Evolutionary conservation across 2,329 filamentous ascomycete genomes (phyloP), one percentile per base, ranked within the genome.

Genomic region (Xylaria sp.): DNA sequence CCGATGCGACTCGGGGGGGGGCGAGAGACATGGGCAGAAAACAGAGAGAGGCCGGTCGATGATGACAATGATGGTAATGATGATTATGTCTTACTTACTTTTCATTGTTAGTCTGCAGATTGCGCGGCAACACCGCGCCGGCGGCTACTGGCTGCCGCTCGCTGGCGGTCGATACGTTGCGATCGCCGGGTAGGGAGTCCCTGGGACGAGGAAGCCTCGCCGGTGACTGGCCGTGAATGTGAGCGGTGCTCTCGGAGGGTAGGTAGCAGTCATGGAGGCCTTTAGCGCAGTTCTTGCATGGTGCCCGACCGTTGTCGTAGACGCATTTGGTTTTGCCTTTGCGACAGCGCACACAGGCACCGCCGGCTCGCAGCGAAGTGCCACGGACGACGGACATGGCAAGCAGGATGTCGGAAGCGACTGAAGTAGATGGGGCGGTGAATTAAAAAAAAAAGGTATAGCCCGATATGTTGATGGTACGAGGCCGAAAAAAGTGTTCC

Each of bases 291-390:
- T 85, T 85, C 70, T 83, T 83, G 76, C 83, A 85, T 10, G 83
- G 83, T n/a, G 82, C 80, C 70, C 81, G 78, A 55, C 82, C 82
- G 67, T 83, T 84, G 63, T 85, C 83, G 74, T 85, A 85, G 67
- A 85, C 82, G 63, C 83, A 85, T 68, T 84, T 85, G 55, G 83
- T 85, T 73, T 85, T 85, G 74, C 83, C 83, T 70, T 85, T 85
- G 71, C 83, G 81, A 73, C 83, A 85, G 72, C 83, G 81, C 65
- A 85, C 83, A 66, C 83, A 85, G 67, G 83, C 83, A 67, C 82
- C 82, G 70, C 82, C 82, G 71, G 82, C 82, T 69, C 82, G 78
- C 58, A 84, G 80, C 72, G 82, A 83, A 65, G 82, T 85, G 67
- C 80, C 80, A 73, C 82, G 80, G 69, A 81, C 78, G 64, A 80